Percentiles rank a stretch among this genome's conserved stretches.
phyloP scores from a whole-genome alignment of 345 rosid species.

The Fremontodendron californicum region DNA sequence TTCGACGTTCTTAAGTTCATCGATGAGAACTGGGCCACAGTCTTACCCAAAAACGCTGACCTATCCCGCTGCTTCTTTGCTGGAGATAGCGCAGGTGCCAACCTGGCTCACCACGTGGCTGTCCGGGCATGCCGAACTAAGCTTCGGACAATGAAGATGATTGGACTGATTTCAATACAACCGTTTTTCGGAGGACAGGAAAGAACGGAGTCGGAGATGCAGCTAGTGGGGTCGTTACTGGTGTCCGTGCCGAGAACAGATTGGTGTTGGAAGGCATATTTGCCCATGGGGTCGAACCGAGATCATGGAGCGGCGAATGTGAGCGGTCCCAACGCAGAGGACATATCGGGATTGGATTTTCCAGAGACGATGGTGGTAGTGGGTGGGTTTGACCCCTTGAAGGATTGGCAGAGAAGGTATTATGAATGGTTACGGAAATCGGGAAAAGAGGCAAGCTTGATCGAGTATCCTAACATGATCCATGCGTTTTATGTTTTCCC shows the following conservation, averaged over 20 bases:
- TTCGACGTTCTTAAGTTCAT: slow-evolving; percentile 57
- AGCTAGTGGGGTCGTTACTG: slow-evolving; percentile 26
- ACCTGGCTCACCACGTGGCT: slow-evolving; percentile 71
- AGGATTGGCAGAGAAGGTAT: slow-evolving; percentile 79
- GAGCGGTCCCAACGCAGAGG: slow-evolving; percentile 44
- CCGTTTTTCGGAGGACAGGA: slow-evolving; percentile 79
- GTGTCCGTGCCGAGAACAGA: slow-evolving; percentile 47
- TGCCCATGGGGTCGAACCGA: slow-evolving; percentile 57
- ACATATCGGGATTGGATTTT: slow-evolving; percentile 40
- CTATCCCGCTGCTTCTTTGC: slow-evolving; percentile 48
- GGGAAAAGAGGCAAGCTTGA: slow-evolving; percentile 52
- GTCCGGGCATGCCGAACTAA: slow-evolving; percentile 27
- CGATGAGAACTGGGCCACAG: slow-evolving; percentile 25
- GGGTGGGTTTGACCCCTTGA: slow-evolving; percentile 67
- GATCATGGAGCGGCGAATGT: slow-evolving; percentile 50
- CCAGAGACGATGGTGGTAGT: slow-evolving; percentile 50
- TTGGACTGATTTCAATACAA: slow-evolving; percentile 65
- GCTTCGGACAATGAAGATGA: slow-evolving; percentile 29
- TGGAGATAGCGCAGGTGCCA: slow-evolving; percentile 86
- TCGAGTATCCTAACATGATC: slow-evolving; percentile 66
- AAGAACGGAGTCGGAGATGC: slow-evolving; percentile 61
- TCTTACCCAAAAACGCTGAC: slow-evolving; percentile 54
- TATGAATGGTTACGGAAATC: slow-evolving; percentile 54
- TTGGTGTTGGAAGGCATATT: slow-evolving; percentile 48
- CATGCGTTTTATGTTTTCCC: slow-evolving; percentile 86